These are phyloP conservation scores for Coemansia sp. DNA, from an alignment of 192 early-diverging fungal species.

Conservation along the genomic window DNA sequence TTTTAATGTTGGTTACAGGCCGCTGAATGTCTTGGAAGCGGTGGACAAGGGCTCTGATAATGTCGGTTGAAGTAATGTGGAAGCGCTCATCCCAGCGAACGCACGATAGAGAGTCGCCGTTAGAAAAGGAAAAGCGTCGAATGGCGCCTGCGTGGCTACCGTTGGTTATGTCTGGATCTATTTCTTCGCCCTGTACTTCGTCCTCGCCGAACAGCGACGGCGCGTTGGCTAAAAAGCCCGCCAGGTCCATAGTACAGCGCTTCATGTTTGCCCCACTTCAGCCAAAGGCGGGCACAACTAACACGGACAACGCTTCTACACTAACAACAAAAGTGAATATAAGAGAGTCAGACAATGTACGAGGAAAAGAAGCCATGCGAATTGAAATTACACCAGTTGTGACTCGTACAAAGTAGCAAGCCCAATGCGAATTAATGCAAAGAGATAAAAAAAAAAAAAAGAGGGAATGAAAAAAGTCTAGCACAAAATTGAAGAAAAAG, in stretches of 20 bases:
- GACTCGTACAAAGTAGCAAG: conserved; percentile 3
- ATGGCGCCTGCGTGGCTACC: conserved; percentile 44
- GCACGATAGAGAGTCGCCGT: conserved; percentile 90
- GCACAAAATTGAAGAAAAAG: background rate
- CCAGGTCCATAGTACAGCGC: conserved; percentile 37
- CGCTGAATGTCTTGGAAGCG: conserved; percentile 90
- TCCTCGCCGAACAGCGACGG: conserved; percentile 55
- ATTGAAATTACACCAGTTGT: background rate
- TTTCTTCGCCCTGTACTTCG: conserved; percentile 42
- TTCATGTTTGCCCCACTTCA: conserved; percentile 34
- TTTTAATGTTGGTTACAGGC: conserved; percentile 86
- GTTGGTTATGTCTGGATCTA: conserved; percentile 45
- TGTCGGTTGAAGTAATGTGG: conserved; percentile 96
- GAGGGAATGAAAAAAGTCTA: background rate
- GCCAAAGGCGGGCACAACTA: conserved; percentile 26
- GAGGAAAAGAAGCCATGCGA: conserved; percentile 1
- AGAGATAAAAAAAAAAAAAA: background rate
- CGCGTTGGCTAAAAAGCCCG: conserved; percentile 52
- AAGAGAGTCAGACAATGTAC: background rate
- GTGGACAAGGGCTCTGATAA: conserved; percentile 85
- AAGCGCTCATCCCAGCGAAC: conserved; percentile 91
- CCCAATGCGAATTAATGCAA: conserved; percentile 2
- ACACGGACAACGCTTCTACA: conserved; percentile 19
- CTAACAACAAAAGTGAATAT: background rate
- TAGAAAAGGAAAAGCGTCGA: conserved; percentile 63